These are phyloP conservation scores for Bacidia gigantensis DNA, from an alignment of 495 filamentous ascomycete species.

Conservation along the genomic window DNA sequence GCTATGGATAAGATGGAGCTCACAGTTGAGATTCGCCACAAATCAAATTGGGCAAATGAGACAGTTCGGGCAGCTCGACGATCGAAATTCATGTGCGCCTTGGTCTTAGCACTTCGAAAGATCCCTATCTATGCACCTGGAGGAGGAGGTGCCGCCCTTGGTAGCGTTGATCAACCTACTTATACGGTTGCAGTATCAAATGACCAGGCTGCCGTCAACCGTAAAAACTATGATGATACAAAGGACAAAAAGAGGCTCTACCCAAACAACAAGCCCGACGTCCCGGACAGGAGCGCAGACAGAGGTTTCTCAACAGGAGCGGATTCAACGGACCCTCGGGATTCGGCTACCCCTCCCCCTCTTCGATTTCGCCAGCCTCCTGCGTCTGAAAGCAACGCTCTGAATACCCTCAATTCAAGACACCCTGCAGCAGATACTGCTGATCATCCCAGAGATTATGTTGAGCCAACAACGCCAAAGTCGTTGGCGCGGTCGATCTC, in stretches of 20 bases:
- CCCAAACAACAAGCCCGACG: constrained; percentile 28
- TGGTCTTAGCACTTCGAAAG: constrained; percentile 72
- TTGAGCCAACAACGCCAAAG: constrained; percentile 11
- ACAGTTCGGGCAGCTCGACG: constrained; percentile 66
- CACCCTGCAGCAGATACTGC: constrained; percentile 27
- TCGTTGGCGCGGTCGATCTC: constrained; percentile 7
- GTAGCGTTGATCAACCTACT: constrained; percentile 52
- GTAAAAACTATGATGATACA: constrained; percentile 42
- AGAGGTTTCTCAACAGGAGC: constrained; percentile 23
- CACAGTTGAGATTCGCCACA: constrained; percentile 73
- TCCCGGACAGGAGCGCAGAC: constrained; percentile 16
- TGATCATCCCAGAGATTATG: constrained; percentile 18
- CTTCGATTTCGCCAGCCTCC: constrained; percentile 23
- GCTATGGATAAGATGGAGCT: constrained; percentile 82
- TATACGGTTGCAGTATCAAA: constrained; percentile 65
- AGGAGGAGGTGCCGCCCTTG: constrained; percentile 51
- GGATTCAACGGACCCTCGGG: constrained; percentile 22
- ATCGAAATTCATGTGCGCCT: constrained; percentile 92
- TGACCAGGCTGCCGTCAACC: constrained; percentile 42
- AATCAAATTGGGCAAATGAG: constrained; percentile 94
- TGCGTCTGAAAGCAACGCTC: constrained; percentile 25
- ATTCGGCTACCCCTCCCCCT: constrained; percentile 19
- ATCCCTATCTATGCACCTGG: constrained; percentile 79
- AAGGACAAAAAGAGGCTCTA: constrained; percentile 52
- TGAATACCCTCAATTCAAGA: constrained; percentile 32